A percentile compares a stretch with the other conserved stretches of the same genome.
Conservation (phyloP, 768 basidiomycete genomes). For the Xanthoconium stramineum region DNA sequence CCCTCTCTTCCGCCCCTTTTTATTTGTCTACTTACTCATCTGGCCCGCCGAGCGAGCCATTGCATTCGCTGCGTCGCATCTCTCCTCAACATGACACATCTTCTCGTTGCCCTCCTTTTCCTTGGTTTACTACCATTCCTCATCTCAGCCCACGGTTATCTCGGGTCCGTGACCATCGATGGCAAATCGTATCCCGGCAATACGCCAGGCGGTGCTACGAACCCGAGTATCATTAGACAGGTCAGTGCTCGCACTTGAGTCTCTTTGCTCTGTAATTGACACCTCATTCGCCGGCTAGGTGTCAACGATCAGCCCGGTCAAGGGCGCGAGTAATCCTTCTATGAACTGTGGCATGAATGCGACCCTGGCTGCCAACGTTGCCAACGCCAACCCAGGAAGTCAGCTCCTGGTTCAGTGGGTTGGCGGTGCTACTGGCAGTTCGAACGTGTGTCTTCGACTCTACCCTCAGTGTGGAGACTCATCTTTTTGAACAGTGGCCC, state of each 20-base stretch:
- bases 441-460: constrained; percentile 27
- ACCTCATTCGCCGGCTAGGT: constrained; percentile 9
- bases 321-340: constrained; percentile 54
- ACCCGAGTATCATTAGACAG: constrained; percentile 42
- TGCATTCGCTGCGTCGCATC: background rate
- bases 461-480: background rate
- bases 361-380: constrained; percentile 44
- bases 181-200: constrained; percentile 30
- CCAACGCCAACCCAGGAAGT: constrained; percentile 59
- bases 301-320: constrained; percentile 44
- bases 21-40: constrained; percentile 11
- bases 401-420: constrained; percentile 52
- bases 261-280: background rate
- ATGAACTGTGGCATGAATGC: constrained; percentile 61
- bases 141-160: constrained; percentile 32
- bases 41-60: constrained; percentile 22
- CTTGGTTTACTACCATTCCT: constrained; percentile 15
- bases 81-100: constrained; percentile 10
- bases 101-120: constrained; percentile 11
- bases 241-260: constrained; percentile 19
- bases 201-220: constrained; percentile 31
- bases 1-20: constrained; percentile 1
- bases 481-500: constrained; percentile 36
- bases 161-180: constrained; percentile 29
- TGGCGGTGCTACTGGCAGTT: constrained; percentile 37